phyloP scores from a whole-genome alignment of 805 yeast genomes.

The Naumovozyma baii region DNA sequence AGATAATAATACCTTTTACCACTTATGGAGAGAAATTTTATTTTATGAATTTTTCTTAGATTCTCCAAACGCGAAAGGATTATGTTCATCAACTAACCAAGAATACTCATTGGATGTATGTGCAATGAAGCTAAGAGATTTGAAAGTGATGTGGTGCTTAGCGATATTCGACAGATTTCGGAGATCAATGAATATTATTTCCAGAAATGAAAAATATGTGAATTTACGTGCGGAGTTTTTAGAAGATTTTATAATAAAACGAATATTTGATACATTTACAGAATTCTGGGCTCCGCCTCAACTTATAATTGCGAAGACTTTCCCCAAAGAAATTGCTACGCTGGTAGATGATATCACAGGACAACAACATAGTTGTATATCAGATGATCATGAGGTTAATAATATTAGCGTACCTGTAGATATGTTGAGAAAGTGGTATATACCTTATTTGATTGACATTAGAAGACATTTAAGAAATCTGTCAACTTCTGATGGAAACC shows the following conservation, averaged over 20 bases:
- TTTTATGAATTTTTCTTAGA: conserved; percentile 21
- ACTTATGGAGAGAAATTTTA: conserved; percentile 20
- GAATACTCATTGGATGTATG: conserved; percentile 19
- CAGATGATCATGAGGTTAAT: conserved; percentile 2
- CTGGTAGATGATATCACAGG: conserved; percentile 9
- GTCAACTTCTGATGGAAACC: conserved; percentile 5
- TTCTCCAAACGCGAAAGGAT: conserved; percentile 12
- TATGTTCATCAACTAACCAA: conserved; percentile 19
- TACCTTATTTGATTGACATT: conserved; percentile 39
- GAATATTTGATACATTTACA: conserved; percentile 33
- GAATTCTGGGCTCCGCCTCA: conserved; percentile 54
- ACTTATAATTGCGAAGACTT: conserved; percentile 34
- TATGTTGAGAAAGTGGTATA: conserved; percentile 25
- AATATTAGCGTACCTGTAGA: conserved; percentile 8
- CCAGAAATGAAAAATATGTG: not conserved
- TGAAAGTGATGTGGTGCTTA: conserved; percentile 25
- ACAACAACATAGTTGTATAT: conserved; percentile 10
- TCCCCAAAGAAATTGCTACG: conserved; percentile 34
- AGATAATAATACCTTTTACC: conserved; percentile 13
- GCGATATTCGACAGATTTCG: conserved; percentile 16
- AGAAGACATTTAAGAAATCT: conserved; percentile 35
- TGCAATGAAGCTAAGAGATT: conserved; percentile 27
- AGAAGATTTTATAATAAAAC: conserved; percentile 14
- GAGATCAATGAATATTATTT: conserved; percentile 6
- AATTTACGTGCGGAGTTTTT: conserved; percentile 2